Percentiles rank a stretch among this genome's conserved stretches.
Conservation (phyloP, 2,329 filamentous ascomycete genomes). For the Fusarium dlaminii region DNA sequence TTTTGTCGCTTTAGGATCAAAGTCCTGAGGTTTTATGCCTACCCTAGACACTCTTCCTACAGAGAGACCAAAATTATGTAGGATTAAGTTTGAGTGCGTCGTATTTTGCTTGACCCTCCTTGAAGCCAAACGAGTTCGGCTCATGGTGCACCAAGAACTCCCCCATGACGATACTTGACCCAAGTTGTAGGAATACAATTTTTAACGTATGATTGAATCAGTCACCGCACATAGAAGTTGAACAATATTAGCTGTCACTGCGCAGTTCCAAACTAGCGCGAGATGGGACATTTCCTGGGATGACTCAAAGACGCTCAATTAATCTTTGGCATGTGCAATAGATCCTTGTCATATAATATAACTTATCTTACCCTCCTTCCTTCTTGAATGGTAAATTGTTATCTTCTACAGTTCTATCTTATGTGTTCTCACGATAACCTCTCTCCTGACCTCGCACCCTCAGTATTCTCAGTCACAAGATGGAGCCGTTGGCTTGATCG, state of each 20-base stretch:
- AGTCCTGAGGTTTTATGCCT: neutral
- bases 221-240: fast-evolving
- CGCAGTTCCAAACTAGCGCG: neutral
- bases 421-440: neutral
- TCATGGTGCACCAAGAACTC: neutral
- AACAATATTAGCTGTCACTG: fast-evolving
- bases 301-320: neutral
- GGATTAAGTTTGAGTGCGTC: fast-evolving
- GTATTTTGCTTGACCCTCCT: neutral
- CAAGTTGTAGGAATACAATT: neutral
- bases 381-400: fast-evolving
- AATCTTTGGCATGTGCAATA: neutral
- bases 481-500: neutral
- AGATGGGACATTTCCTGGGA: neutral
- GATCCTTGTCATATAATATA: neutral
- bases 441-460: neutral
- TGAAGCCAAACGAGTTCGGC: neutral
- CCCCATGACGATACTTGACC: neutral
- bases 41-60: too few relatives aligned
- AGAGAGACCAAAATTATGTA: neutral
- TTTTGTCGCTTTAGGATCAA: fast-evolving
- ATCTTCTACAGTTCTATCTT: too few relatives aligned
- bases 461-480: neutral
- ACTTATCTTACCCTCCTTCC: neutral
- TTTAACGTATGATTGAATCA: fast-evolving